These are phyloP conservation scores for Castanea mollissima DNA, from an alignment of 306 rosid species.

Conservation along the genomic window DNA sequence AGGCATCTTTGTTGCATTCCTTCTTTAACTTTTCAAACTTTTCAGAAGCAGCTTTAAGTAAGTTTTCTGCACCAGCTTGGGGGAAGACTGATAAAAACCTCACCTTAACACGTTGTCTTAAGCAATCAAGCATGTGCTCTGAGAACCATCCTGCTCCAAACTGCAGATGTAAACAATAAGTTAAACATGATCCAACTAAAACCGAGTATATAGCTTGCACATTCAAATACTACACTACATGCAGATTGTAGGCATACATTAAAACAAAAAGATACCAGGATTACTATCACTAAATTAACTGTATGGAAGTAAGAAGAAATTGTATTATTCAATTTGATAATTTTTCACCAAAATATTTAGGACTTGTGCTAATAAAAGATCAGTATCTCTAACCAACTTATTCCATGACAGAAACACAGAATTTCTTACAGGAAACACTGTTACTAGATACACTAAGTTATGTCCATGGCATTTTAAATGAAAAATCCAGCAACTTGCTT, in stretches of 20 bases:
- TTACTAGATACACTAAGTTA: neutral
- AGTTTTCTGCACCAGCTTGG: slow-evolving; percentile 52
- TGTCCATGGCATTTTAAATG: neutral
- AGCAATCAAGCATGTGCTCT: slow-evolving; percentile 43
- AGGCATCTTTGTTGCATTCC: slow-evolving; percentile 39
- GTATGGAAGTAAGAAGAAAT: neutral
- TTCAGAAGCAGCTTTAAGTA: slow-evolving; percentile 64
- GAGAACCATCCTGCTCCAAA: slow-evolving; percentile 85
- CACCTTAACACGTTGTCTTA: slow-evolving; percentile 67
- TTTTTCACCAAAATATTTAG: neutral
- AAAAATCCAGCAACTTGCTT: neutral
- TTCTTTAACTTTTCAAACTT: slow-evolving; percentile 71
- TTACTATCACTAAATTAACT: neutral
- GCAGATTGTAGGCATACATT: neutral
- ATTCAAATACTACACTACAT: slow-evolving; percentile 7
- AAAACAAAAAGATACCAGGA: neutral
- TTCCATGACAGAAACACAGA: neutral
- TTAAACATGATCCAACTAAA: slow-evolving; percentile 13
- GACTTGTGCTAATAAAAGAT: neutral
- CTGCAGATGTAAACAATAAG: slow-evolving; percentile 43
- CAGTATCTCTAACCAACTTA: neutral
- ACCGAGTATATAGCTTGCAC: neutral
- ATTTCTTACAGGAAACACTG: neutral
- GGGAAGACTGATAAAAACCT: slow-evolving; percentile 73
- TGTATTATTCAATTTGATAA: neutral